Evolutionary conservation across 441 rosid genomes (phyloP).

Genomic region (Pelargonium myrrhifolium): DNA sequence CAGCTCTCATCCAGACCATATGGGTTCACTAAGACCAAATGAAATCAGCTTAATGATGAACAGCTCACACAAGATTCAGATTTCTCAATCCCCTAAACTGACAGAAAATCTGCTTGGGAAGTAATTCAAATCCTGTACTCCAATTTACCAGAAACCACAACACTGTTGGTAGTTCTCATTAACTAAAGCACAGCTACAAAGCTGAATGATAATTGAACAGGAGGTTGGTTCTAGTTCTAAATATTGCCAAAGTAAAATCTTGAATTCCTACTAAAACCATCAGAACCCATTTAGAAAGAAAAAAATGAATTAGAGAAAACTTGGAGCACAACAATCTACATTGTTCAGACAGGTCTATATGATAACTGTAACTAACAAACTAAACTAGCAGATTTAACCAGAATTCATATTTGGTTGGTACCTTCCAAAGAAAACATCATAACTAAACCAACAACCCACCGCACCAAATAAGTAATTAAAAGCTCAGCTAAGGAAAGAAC

Average conservation of each 20-base stretch:
- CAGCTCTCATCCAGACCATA: neutral
- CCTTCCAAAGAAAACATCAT: neutral
- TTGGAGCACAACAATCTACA: neutral
- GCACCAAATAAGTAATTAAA: neutral
- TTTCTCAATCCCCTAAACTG: neutral
- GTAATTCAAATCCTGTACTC: neutral
- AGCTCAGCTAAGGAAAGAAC: neutral
- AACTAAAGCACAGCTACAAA: neutral
- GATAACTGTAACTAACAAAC: neutral
- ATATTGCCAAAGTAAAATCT: neutral
- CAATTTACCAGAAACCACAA: neutral
- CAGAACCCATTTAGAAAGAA: neutral
- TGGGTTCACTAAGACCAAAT: neutral
- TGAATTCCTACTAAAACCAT: neutral
- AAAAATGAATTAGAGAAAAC: neutral
- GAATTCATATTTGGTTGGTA: neutral
- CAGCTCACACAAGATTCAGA: neutral
- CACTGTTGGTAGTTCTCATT: neutral
- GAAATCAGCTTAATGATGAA: neutral
- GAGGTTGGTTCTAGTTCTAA: neutral
- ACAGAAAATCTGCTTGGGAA: neutral
- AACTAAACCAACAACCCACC: neutral
- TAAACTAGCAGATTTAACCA: neutral
- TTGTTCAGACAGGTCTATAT: neutral
- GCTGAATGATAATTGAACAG: neutral